These are phyloP conservation scores for Musa beccarii DNA, from an alignment of 176 grass and related monocot genomes.

Conservation along the genomic window DNA sequence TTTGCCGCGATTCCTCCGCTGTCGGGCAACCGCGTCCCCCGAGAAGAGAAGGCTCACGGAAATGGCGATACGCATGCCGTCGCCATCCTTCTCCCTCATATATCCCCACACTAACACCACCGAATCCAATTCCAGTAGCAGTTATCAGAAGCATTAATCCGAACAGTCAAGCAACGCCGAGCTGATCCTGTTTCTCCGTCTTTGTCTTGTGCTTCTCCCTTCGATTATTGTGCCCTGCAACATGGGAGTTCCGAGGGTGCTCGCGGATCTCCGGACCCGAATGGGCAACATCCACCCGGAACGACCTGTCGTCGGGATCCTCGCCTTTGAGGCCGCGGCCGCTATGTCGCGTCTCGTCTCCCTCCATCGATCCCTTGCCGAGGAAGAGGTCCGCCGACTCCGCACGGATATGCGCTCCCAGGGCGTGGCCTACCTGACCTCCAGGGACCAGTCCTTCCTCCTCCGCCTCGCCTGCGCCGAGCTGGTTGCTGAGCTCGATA, in stretches of 20 bases:
- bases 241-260: slow-evolving; percentile 4
- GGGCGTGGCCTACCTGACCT: slow-evolving; percentile 76
- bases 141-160: no score
- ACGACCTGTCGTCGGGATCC: slow-evolving; percentile 45
- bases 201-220: background rate
- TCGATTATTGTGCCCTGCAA: no score
- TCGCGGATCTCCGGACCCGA: slow-evolving; percentile 30
- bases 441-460: slow-evolving; percentile 74
- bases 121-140: background rate
- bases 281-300: slow-evolving; percentile 21
- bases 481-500: slow-evolving; percentile 49
- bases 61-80: background rate
- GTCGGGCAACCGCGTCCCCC: background rate
- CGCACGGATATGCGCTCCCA: slow-evolving; percentile 70
- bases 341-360: slow-evolving; percentile 77
- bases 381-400: slow-evolving; percentile 40
- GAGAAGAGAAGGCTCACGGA: background rate
- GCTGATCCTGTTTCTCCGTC: background rate
- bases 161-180: no score
- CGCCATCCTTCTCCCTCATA: background rate
- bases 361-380: slow-evolving; percentile 61
- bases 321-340: slow-evolving; percentile 74
- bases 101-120: background rate
- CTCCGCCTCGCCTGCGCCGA: slow-evolving; percentile 76
- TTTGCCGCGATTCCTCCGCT: no score